These are phyloP conservation scores for Nepenthes mirabilis DNA, from an alignment of 148 eudicot species.

Conservation along the genomic window DNA sequence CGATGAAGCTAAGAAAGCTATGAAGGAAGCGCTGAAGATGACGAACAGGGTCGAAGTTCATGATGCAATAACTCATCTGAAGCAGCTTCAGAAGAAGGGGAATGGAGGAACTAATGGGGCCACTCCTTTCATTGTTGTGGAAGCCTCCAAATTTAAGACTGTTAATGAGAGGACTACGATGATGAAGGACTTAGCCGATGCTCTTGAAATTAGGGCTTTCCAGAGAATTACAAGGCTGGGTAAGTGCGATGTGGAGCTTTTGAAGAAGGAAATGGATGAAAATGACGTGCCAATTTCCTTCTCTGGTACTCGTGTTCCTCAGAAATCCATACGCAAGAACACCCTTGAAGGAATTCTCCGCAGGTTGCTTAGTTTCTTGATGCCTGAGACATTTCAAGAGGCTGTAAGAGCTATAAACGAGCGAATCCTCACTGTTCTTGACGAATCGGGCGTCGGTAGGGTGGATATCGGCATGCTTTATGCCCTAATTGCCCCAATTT, in stretches of 20 bases:
- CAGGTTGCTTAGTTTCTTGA: conserved; percentile 63
- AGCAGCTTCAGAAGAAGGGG: conserved; percentile 82
- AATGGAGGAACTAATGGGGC: conserved; percentile 68
- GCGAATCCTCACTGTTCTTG: conserved; percentile 63
- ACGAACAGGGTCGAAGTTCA: conserved; percentile 93
- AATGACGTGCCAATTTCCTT: conserved; percentile 63
- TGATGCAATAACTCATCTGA: conserved; percentile 86
- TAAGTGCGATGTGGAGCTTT: conserved; percentile 62
- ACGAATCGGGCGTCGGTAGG: conserved; percentile 70
- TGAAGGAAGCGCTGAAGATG: conserved; percentile 96
- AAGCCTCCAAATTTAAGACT: conserved; percentile 59
- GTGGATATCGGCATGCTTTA: conserved; percentile 95
- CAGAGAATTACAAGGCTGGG: conserved; percentile 81
- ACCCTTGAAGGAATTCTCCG: conserved; percentile 67
- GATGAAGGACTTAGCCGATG: conserved; percentile 67
- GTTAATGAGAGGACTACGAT: conserved; percentile 61
- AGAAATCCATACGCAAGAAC: conserved; percentile 84
- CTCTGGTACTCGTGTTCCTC: conserved; percentile 74
- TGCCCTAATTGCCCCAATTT: conserved; percentile 80
- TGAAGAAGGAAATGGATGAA: conserved; percentile 72
- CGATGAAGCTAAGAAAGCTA: conserved; percentile 86
- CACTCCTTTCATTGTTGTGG: conserved; percentile 44
- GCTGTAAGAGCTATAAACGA: conserved; percentile 84
- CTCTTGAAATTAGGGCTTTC: conserved; percentile 77
- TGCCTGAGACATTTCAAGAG: conserved; percentile 92